These are phyloP conservation scores for Blastocystis sp. DNA, from an alignment of 352 stramenopile genomes.

Conservation along the genomic window DNA sequence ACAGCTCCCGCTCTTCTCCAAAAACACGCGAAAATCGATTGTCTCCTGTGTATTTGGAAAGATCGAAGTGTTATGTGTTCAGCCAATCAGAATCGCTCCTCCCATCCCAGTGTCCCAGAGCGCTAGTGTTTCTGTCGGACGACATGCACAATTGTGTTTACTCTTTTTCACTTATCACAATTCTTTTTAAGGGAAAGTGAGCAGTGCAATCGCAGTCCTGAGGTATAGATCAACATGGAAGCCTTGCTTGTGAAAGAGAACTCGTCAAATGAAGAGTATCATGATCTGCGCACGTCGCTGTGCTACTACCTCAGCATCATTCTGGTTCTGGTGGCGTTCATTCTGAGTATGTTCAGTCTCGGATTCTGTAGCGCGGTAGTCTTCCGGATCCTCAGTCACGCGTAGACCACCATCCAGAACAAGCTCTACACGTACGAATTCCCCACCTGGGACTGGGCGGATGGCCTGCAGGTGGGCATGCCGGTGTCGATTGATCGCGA, in stretches of 20 bases:
- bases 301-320: slow-evolving; percentile 71
- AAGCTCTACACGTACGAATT: slow-evolving; percentile 63
- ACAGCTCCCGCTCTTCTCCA: no score
- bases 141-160: background rate
- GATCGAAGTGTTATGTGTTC: no score
- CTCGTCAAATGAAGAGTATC: background rate
- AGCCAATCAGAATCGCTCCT: no score
- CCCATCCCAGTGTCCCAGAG: no score
- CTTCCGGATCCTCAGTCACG: background rate
- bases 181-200: background rate
- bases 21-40: no score
- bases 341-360: slow-evolving; percentile 69
- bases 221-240: slow-evolving; percentile 13
- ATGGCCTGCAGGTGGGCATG: background rate
- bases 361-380: slow-evolving; percentile 66
- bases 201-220: background rate
- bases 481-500: slow-evolving; percentile 40
- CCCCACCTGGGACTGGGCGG: slow-evolving; percentile 19
- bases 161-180: background rate
- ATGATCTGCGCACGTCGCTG: slow-evolving; percentile 60
- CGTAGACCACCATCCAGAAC: slow-evolving; percentile 48
- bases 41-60: no score
- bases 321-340: slow-evolving; percentile 44
- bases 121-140: no score
- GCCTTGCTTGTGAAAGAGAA: background rate